Conservation (phyloP, 192 early-diverging fungal species). For the Radiomyces spectabilis region DNA sequence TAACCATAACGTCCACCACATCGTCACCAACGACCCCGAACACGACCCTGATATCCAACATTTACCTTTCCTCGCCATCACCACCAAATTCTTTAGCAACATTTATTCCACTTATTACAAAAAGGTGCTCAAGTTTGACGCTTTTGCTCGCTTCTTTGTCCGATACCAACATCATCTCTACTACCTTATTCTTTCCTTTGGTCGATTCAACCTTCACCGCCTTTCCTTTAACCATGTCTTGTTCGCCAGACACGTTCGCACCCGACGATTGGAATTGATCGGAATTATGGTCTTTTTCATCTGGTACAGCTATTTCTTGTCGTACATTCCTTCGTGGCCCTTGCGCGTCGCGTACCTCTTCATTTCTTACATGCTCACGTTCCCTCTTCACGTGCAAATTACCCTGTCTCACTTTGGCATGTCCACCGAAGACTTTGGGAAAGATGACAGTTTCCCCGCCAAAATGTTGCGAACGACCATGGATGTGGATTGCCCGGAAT, state of each 20-base stretch:
- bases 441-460: conserved; percentile 74
- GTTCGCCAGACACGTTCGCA: conserved; percentile 56
- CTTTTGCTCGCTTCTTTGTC: conserved; percentile 65
- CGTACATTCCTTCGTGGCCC: conserved; percentile 59
- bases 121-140: conserved; percentile 75
- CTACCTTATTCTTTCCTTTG: conserved; percentile 82
- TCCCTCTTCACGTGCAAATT: conserved; percentile 91
- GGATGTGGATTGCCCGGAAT: conserved; percentile 91
- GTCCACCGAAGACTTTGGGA: conserved; percentile 67
- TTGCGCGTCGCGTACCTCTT: conserved; percentile 58
- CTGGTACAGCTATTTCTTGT: conserved; percentile 73
- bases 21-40: conserved; percentile 88
- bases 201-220: conserved; percentile 87
- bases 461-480: conserved; percentile 88
- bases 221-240: conserved; percentile 65
- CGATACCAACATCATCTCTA: conserved; percentile 80
- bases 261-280: conserved; percentile 65
- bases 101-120: conserved; percentile 89
- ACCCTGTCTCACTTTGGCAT: conserved; percentile 96
- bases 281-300: conserved; percentile 68
- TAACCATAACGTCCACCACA: conserved; percentile 95
- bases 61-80: conserved; percentile 90
- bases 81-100: conserved; percentile 68
- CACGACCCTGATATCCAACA: conserved; percentile 99
- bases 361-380: conserved; percentile 76